phyloP scores from a whole-genome alignment of 352 stramenopile species.

The Blastocystis sp. region DNA sequence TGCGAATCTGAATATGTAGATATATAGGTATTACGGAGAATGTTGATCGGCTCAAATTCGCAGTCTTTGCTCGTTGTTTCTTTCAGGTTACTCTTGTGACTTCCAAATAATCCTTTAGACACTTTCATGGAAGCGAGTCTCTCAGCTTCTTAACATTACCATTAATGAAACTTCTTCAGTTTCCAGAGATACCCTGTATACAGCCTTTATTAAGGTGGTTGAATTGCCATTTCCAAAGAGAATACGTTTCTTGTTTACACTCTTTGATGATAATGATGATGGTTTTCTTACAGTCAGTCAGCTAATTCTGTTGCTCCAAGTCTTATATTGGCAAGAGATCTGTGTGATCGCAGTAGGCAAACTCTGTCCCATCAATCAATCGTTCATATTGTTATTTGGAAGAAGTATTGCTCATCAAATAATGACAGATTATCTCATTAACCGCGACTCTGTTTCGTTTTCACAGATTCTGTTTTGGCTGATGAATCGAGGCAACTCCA shows the following conservation, averaged over 20 bases:
- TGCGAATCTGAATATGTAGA: not conserved
- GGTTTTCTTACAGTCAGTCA: not conserved
- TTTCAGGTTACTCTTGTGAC: not conserved
- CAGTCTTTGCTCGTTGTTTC: not conserved
- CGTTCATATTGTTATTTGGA: not conserved
- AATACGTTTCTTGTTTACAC: not conserved
- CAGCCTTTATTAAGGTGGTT: not conserved
- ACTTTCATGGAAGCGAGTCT: not conserved
- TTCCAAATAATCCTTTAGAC: not conserved
- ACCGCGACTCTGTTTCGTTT: not conserved
- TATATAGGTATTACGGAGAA: not conserved
- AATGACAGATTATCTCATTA: not conserved
- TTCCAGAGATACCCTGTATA: not conserved
- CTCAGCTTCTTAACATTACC: not conserved
- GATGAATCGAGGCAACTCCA: slow-evolving; percentile 5
- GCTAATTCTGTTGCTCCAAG: not conserved
- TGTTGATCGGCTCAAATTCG: not conserved
- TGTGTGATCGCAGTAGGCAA: slow-evolving; percentile 12
- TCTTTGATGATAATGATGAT: not conserved
- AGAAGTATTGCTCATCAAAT: not conserved
- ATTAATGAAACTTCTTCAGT: not conserved
- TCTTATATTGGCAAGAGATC: slow-evolving; percentile 18
- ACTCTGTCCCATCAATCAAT: not conserved
- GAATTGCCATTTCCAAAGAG: not conserved
- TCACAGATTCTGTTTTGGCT: slow-evolving; percentile 23